Conservation (phyloP, 2,329 filamentous ascomycete species). For the Claviceps digitariae region DNA sequence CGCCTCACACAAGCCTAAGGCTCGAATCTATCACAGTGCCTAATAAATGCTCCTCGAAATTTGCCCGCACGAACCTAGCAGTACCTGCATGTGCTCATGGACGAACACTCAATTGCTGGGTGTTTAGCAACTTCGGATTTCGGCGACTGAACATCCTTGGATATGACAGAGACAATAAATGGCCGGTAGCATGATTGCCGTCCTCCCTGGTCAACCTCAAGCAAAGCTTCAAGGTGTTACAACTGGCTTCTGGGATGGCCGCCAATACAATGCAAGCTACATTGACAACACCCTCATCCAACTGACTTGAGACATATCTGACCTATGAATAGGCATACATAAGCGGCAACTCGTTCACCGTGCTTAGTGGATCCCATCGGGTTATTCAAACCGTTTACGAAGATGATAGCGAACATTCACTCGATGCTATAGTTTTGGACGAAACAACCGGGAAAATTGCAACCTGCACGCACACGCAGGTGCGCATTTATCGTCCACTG, state of each 20-base stretch:
- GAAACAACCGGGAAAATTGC: conserved; percentile 77
- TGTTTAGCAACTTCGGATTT: not conserved
- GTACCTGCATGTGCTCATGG: not conserved
- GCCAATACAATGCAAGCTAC: conserved; percentile 54
- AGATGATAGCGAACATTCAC: conserved; percentile 46
- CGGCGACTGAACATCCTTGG: not conserved
- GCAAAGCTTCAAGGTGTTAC: conserved; percentile 65
- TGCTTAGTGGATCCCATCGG: conserved; percentile 60
- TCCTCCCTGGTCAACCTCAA: conserved; percentile 68
- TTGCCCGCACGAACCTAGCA: not conserved
- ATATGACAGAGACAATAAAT: conserved; percentile 2
- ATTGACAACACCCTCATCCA: too few relatives aligned
- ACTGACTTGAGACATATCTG: not conserved
- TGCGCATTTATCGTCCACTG: conserved; percentile 70
- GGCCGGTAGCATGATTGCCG: conserved; percentile 51
- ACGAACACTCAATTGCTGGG: not conserved
- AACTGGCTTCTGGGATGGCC: conserved; percentile 58
- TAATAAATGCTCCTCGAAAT: not conserved
- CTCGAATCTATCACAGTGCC: too few relatives aligned
- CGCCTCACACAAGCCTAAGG: too few relatives aligned
- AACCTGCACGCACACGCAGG: conserved; percentile 48
- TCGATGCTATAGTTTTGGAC: conserved; percentile 71
- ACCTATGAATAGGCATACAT: conserved; percentile 58
- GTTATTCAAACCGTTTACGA: conserved; percentile 87
- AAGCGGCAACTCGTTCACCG: conserved; percentile 73